Conservation (phyloP, 116 monocot genomes). For the Zostera marina region DNA sequence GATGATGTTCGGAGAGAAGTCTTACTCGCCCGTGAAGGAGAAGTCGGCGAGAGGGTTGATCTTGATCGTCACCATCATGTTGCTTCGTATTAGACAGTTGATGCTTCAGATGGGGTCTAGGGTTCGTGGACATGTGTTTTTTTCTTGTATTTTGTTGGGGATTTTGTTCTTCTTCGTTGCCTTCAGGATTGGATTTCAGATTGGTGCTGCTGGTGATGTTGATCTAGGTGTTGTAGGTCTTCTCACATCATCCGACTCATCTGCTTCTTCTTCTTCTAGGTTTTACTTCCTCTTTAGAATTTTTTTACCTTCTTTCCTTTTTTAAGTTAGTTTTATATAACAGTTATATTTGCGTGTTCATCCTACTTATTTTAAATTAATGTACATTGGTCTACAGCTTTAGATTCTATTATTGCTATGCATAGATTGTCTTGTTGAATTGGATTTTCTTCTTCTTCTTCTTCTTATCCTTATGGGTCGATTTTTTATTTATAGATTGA, state of each 20-base stretch:
- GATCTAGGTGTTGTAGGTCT: background rate
- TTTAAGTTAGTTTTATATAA: background rate
- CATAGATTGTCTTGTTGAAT: background rate
- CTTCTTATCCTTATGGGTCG: background rate
- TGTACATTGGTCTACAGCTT: background rate
- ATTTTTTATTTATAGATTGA: background rate
- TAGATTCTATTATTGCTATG: background rate
- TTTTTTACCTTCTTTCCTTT: background rate
- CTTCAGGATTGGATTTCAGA: background rate
- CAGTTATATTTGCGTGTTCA: background rate
- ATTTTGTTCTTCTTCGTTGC: background rate
- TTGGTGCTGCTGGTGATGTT: background rate
- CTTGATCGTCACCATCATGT: background rate
- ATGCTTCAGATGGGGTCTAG: background rate
- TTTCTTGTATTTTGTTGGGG: background rate
- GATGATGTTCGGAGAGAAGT: background rate
- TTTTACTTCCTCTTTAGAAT: background rate
- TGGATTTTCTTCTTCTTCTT: background rate
- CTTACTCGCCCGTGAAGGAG: conserved; percentile 3
- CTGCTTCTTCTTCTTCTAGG: background rate
- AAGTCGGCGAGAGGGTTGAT: background rate
- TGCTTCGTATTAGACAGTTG: background rate
- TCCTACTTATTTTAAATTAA: too few species aligned
- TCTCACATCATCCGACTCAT: too few species aligned
- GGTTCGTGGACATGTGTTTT: background rate